These are phyloP conservation scores for Pythium brachiatum DNA, from an alignment of 352 stramenopile genomes.

Conservation along the genomic window DNA sequence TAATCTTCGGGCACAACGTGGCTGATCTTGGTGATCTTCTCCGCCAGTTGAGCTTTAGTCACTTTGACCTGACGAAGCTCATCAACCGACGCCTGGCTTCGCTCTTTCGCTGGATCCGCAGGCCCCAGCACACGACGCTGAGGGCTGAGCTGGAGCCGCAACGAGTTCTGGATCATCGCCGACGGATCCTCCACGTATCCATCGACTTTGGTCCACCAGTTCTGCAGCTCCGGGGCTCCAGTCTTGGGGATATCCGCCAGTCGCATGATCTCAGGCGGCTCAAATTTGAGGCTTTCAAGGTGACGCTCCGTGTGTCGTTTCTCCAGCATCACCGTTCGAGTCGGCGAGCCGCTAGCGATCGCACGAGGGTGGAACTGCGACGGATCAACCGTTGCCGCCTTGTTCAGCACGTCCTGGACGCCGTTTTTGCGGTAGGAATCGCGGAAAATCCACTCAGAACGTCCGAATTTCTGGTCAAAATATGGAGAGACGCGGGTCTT, in stretches of 20 bases:
- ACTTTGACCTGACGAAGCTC: constrained; percentile 30
- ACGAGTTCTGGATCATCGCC: constrained; percentile 35
- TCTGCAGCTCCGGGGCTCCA: constrained; percentile 28
- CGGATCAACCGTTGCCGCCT: constrained; percentile 16
- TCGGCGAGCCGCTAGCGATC: constrained; percentile 35
- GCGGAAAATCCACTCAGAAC: constrained; percentile 43
- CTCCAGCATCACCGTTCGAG: constrained; percentile 37
- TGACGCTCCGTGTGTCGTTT: constrained; percentile 31
- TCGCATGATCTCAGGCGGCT: constrained; percentile 49
- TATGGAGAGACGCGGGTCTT: constrained; percentile 22
- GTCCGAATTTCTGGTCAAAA: constrained; percentile 39
- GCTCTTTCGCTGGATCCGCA: constrained; percentile 46
- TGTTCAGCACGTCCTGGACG: constrained; percentile 33
- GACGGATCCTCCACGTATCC: constrained; percentile 64
- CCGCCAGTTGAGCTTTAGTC: constrained; percentile 37
- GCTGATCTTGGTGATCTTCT: constrained; percentile 44
- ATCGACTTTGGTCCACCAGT: constrained; percentile 56
- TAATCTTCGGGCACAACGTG: constrained; percentile 35
- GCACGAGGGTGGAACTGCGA: constrained; percentile 35
- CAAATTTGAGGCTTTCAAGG: constrained; percentile 47
- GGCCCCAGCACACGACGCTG: constrained; percentile 34
- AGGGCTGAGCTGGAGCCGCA: constrained; percentile 41
- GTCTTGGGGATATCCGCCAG: constrained; percentile 49
- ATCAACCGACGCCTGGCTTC: constrained; percentile 36
- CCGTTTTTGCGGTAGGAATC: constrained; percentile 51